These are phyloP conservation scores for Collybia mongolica DNA, from an alignment of 768 basidiomycete genomes.

Conservation along the genomic window DNA sequence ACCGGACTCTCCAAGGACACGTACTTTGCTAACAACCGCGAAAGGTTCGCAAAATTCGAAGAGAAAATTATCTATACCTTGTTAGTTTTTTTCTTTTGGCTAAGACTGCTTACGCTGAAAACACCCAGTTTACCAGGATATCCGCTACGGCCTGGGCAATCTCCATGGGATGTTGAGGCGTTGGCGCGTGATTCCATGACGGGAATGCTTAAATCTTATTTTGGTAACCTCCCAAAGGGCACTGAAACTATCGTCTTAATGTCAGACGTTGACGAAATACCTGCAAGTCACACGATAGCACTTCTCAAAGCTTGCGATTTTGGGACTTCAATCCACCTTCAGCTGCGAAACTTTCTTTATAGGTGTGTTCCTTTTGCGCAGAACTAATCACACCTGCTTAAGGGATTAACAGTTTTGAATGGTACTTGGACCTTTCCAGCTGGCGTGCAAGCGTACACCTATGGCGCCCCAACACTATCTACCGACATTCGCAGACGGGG, in stretches of 20 bases:
- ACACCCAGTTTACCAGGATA: conserved; percentile 41
- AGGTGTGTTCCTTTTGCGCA: conserved; percentile 34
- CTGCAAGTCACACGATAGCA: conserved; percentile 46
- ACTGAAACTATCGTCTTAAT: conserved; percentile 50
- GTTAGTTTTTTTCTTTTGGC: conserved; percentile 26
- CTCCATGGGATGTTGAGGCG: conserved; percentile 51
- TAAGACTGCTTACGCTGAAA: neutral
- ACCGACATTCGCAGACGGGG: conserved; percentile 48
- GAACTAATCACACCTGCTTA: neutral
- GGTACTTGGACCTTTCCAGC: conserved; percentile 50
- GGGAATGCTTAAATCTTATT: conserved; percentile 36
- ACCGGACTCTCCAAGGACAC: conserved; percentile 57
- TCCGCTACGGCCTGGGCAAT: conserved; percentile 37
- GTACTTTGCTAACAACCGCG: conserved; percentile 45
- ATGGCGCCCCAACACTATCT: conserved; percentile 41
- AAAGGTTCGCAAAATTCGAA: conserved; percentile 46
- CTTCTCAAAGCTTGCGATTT: conserved; percentile 55
- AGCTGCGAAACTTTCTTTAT: conserved; percentile 61
- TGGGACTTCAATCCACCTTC: conserved; percentile 53
- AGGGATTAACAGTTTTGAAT: conserved; percentile 43
- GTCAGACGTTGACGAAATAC: conserved; percentile 66
- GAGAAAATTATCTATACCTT: conserved; percentile 53
- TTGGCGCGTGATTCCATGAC: conserved; percentile 51
- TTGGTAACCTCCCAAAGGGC: conserved; percentile 25
- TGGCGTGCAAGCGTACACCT: conserved; percentile 57